These are phyloP conservation scores for Lagerstroemia speciosa DNA, from an alignment of 345 rosid genomes.

Conservation along the genomic window DNA sequence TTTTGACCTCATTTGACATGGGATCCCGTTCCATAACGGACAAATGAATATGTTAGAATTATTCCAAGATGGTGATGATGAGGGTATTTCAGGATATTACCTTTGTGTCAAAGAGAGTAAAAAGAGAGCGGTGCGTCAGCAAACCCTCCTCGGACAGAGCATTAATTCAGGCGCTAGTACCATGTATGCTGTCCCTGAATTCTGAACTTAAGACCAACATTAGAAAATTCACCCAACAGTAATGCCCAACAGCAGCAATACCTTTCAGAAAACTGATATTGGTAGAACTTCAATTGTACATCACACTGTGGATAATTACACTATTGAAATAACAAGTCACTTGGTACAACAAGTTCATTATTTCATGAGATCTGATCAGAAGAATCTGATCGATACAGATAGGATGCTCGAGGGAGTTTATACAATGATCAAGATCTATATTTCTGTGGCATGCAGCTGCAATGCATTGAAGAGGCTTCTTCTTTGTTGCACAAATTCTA, in stretches of 20 bases:
- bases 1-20: not conserved
- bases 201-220: not conserved
- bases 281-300: too few relatives aligned
- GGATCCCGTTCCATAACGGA: not conserved
- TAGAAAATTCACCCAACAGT: not conserved
- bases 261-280: too few relatives aligned
- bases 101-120: not conserved
- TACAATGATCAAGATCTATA: not conserved
- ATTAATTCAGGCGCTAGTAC: not conserved
- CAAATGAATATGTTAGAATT: too few relatives aligned
- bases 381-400: too few relatives aligned
- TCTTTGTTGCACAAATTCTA: too few relatives aligned
- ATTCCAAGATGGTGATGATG: conserved; percentile 4
- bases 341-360: not conserved
- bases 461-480: not conserved
- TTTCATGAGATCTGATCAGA: not conserved
- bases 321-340: not conserved
- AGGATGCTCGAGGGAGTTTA: not conserved
- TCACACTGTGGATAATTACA: too few relatives aligned
- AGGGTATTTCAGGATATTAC: not conserved
- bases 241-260: too few relatives aligned
- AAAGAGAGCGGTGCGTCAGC: not conserved
- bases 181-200: not conserved
- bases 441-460: not conserved
- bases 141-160: not conserved